Evolutionary conservation across 73 alveolate genomes (phyloP), one percentile per base, ranked within the genome.

Genomic region (Diophrys appendiculata): DNA sequence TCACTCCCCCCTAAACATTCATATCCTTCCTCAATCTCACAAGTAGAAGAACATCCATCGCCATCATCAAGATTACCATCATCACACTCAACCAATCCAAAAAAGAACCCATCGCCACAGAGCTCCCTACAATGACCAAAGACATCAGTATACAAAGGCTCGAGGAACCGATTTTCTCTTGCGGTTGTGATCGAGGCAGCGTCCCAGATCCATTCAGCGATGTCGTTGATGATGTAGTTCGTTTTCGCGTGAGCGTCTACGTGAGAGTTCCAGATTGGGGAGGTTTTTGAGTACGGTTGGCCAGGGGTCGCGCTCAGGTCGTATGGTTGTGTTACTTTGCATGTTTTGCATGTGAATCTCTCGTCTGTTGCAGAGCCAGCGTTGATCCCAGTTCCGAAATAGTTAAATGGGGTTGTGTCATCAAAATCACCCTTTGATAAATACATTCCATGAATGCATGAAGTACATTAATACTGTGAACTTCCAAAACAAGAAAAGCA

Each of bases 51-150:
- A 33, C 91, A 81, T 29, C 91, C 94, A 82, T 87, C 91, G 2
- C 88, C 91, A 75, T 74, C 81, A 23, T 30, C 30, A 1, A 29
- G 29, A 55, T 87, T 87, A n/a, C 88, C 90, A 87, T 87, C 94
- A 87, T 82, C 94, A 75, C 94, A 87, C 1, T 79, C 72, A n/a
- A 67, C 77, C 54, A 73, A 27, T 33, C 67, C 75, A 35, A 33
- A 77, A 27, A 53, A 32, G 23, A 31, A 28, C 3, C 87, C 87
- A 77, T 77, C 87, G 0, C 87, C 87, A 33, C 79, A 77, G 29
- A 52, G 43, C 29, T 77, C 87, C 13, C 43, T 29, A 35, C 87
- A 77, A 25, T 11, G 52, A 26, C 87, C 87, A 32, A 32, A 29
- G n/a, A 78, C 29, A 1, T 78, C 78, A 11, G 33, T 71, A 52